phyloP scores from a whole-genome alignment of 2,329 filamentous ascomycete species.

The Tricladium varicosporioides region DNA sequence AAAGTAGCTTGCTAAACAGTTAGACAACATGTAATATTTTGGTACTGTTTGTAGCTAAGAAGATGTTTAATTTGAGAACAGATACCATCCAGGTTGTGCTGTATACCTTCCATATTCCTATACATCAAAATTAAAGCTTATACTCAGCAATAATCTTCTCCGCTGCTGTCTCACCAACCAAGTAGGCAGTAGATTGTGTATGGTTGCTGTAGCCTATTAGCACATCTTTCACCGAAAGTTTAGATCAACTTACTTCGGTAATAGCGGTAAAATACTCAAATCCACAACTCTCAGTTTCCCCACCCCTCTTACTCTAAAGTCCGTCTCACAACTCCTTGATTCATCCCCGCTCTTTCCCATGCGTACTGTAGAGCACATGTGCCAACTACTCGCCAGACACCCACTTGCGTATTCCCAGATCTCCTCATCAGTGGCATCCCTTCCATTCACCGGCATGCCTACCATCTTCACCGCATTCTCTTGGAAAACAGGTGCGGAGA shows the following conservation, averaged over 20 bases:
- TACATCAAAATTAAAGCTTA: slow-evolving; percentile 24
- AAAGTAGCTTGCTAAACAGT: no score
- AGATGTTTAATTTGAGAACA: no score
- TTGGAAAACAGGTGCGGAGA: slow-evolving; percentile 39
- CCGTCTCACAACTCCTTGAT: slow-evolving; percentile 47
- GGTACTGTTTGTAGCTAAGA: no score
- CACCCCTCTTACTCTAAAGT: slow-evolving; percentile 48
- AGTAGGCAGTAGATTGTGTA: slow-evolving; percentile 52
- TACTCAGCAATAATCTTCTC: slow-evolving; percentile 49
- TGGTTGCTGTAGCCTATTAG: slow-evolving; percentile 41
- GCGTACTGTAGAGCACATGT: slow-evolving; percentile 54
- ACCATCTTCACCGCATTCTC: slow-evolving; percentile 43
- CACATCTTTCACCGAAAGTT: no score
- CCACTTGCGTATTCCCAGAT: slow-evolving; percentile 36
- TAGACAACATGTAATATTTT: no score
- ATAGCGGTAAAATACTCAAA: slow-evolving; percentile 44
- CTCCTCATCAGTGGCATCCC: slow-evolving; percentile 45
- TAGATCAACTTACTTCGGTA: slow-evolving; percentile 46
- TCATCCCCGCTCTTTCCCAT: slow-evolving; percentile 49
- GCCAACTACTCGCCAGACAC: slow-evolving; percentile 48
- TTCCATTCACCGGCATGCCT: slow-evolving; percentile 43
- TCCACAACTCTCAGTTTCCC: slow-evolving; percentile 49
- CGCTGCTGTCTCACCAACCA: slow-evolving; percentile 49
- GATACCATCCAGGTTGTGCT: no score
- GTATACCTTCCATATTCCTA: no score